Evolutionary conservation across 140 eudicot species (phyloP).

Genomic region (Ambrosia hybrid): DNA sequence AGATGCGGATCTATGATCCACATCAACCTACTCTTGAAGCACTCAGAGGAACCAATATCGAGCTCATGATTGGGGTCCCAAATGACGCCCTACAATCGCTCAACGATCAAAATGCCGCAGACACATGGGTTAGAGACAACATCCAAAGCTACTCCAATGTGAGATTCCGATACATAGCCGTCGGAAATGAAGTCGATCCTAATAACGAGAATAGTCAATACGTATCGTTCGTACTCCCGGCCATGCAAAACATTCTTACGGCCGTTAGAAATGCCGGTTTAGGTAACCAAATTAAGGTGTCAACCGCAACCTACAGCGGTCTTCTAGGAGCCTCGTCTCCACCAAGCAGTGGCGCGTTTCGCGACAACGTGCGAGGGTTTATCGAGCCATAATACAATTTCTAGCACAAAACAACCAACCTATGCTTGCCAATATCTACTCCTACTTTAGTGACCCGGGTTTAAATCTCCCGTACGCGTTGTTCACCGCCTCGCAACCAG

Average conservation of each 20-base stretch:
- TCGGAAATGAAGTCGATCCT: slow-evolving; percentile 50
- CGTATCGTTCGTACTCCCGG: neutral
- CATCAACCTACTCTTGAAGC: slow-evolving; percentile 5
- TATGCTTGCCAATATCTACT: slow-evolving; percentile 45
- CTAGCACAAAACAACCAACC: slow-evolving; percentile 35
- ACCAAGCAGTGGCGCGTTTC: slow-evolving; percentile 34
- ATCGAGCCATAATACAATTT: slow-evolving; percentile 30
- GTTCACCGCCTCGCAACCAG: slow-evolving; percentile 32
- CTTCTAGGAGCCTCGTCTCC: slow-evolving; percentile 34
- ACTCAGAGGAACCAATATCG: slow-evolving; percentile 18
- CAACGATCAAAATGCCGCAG: neutral
- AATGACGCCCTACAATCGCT: slow-evolving; percentile 7
- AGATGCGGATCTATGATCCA: slow-evolving; percentile 1
- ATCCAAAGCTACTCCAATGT: slow-evolving; percentile 1
- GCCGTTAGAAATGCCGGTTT: slow-evolving; percentile 29
- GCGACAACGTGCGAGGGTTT: slow-evolving; percentile 20
- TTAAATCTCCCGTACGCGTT: slow-evolving; percentile 30
- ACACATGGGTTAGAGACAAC: slow-evolving; percentile 13
- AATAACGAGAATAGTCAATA: neutral
- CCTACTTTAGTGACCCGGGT: slow-evolving; percentile 30
- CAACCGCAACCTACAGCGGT: slow-evolving; percentile 45
- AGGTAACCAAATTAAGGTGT: slow-evolving; percentile 38
- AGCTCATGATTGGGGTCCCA: slow-evolving; percentile 14
- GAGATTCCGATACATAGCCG: slow-evolving; percentile 15
- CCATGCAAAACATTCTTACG: slow-evolving; percentile 14